A percentile compares a stretch with the other conserved stretches of the same genome.
These are phyloP conservation scores for Anaeromyces robustus DNA, from an alignment of 192 early-diverging fungal species.

Conservation along the genomic window DNA sequence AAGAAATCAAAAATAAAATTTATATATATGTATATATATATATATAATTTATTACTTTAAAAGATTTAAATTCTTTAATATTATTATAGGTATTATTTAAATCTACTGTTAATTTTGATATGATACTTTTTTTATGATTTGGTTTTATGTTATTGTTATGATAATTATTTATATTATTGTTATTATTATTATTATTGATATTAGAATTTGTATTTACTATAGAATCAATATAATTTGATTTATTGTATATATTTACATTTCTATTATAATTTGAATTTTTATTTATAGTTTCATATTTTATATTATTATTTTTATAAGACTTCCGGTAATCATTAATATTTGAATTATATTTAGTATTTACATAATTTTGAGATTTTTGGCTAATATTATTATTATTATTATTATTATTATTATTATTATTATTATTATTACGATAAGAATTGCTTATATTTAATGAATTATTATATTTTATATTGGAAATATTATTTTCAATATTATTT, in stretches of 20 bases:
- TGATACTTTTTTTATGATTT: neutral
- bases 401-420: neutral
- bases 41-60: too few species aligned
- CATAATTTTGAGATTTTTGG: neutral
- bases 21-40: too few species aligned
- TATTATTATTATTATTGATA: neutral
- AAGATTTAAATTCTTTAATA: too few species aligned
- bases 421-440: neutral
- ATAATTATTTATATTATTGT: neutral
- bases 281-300: neutral
- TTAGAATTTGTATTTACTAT: neutral
- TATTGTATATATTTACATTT: neutral
- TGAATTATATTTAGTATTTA: neutral
- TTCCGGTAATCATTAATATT: neutral
- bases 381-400: neutral
- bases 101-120: neutral
- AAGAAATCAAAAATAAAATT: too few species aligned
- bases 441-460: neutral
- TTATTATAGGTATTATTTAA: too few species aligned
- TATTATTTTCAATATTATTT: neutral
- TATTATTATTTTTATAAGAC: neutral
- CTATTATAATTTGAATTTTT: too few species aligned
- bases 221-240: neutral
- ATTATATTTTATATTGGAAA: neutral
- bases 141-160: neutral